Evolutionary conservation across 768 basidiomycete species (phyloP).

Genomic region (Pholiota microspora): DNA sequence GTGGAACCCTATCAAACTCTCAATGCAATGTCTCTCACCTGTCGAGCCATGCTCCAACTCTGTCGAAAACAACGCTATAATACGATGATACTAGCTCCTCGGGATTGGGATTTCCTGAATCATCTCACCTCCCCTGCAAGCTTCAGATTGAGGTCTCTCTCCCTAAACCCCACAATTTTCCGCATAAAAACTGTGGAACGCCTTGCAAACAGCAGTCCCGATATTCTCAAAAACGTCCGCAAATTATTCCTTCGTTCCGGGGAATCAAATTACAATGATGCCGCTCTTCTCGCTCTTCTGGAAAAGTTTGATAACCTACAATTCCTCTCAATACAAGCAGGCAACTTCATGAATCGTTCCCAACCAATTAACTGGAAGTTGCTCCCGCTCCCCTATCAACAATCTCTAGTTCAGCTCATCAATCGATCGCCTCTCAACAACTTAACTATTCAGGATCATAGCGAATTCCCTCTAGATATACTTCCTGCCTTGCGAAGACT

Average conservation of each 20-base stretch:
- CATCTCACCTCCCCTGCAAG: background rate
- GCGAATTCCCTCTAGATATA: background rate
- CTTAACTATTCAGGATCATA: background rate
- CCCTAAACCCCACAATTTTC: background rate
- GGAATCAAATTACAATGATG: constrained; percentile 2
- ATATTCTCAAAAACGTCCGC: constrained; percentile 3
- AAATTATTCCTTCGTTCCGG: background rate
- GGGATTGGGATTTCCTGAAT: background rate
- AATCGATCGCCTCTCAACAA: background rate
- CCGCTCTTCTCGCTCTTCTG: background rate
- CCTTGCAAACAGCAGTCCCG: background rate
- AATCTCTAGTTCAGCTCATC: background rate
- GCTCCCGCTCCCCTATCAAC: background rate
- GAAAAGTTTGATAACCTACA: background rate
- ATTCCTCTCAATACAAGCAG: background rate
- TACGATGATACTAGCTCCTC: background rate
- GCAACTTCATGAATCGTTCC: background rate
- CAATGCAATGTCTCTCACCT: background rate
- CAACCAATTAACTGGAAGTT: background rate
- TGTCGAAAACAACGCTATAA: background rate
- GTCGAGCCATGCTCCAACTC: background rate
- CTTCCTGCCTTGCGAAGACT: background rate
- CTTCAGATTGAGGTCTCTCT: background rate
- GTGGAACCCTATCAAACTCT: background rate
- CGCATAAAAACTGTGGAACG: background rate